Conservation (phyloP, 306 rosid species). For the Pterocarpus santalinus region DNA sequence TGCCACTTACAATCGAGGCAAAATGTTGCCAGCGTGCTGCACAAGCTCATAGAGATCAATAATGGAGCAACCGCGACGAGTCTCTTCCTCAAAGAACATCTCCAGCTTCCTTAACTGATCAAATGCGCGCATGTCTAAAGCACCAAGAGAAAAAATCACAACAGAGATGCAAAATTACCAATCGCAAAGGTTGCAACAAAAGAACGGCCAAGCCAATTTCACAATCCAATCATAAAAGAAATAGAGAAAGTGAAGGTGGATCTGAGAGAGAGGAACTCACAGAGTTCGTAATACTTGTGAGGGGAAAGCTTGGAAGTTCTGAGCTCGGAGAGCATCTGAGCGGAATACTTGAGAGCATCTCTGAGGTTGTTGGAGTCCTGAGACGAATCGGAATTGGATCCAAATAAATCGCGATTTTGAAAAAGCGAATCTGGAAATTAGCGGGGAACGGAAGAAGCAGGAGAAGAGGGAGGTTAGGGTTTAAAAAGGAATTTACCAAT, state of each 20-base stretch:
- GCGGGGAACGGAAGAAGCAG: background rate
- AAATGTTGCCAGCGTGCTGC: conserved; percentile 97
- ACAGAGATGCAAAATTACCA: conserved; percentile 32
- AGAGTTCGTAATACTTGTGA: conserved; percentile 93
- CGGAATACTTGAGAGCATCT: conserved; percentile 94
- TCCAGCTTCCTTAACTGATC: conserved; percentile 95
- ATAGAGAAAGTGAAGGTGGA: conserved; percentile 35
- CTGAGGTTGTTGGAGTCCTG: conserved; percentile 96
- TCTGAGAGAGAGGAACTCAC: conserved; percentile 65
- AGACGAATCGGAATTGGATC: conserved; percentile 36
- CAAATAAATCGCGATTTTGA: conserved; percentile 18
- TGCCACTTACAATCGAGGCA: conserved; percentile 86
- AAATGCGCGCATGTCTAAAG: conserved; percentile 95
- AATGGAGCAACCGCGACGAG: conserved; percentile 97
- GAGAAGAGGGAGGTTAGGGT: conserved; percentile 32
- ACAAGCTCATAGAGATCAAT: conserved; percentile 97
- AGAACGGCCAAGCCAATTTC: conserved; percentile 14
- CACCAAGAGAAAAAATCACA: background rate
- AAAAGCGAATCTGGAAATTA: conserved; percentile 28
- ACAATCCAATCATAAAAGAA: conserved; percentile 21
- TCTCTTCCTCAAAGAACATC: conserved; percentile 96
- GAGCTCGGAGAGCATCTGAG: conserved; percentile 99
- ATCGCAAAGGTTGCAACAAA: conserved; percentile 12
- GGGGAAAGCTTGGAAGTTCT: conserved; percentile 98
- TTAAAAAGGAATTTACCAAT: conserved; percentile 64